Evolutionary conservation across 257 asterid genomes (phyloP).

Genomic region (Fraxinus excelsior): DNA sequence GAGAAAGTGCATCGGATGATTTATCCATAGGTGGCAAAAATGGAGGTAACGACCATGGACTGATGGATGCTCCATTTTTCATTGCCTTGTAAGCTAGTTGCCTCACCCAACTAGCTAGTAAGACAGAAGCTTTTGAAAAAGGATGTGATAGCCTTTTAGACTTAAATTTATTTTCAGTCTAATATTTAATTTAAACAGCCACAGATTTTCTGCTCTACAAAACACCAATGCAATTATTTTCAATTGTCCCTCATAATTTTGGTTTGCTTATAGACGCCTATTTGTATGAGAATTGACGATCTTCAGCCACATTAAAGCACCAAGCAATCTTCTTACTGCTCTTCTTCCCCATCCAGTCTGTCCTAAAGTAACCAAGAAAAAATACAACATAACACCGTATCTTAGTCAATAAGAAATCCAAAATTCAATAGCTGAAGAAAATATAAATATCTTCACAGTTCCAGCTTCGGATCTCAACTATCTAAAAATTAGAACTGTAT

Average conservation of each 20-base stretch:
- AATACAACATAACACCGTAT: background rate
- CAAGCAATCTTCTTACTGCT: background rate
- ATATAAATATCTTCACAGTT: constrained; percentile 14
- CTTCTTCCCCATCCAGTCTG: background rate
- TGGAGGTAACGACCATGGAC: background rate
- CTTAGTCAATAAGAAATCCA: background rate
- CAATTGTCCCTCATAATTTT: background rate
- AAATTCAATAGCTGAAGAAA: background rate
- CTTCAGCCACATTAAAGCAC: background rate
- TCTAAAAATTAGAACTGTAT: constrained; percentile 14
- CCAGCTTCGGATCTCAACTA: constrained; percentile 17
- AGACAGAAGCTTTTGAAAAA: background rate
- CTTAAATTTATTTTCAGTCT: background rate
- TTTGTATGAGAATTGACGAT: background rate
- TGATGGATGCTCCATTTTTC: background rate
- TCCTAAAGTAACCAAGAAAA: background rate
- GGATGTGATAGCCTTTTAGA: background rate
- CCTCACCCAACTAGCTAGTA: background rate
- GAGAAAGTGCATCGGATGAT: background rate
- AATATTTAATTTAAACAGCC: background rate
- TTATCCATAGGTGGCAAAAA: background rate
- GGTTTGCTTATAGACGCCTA: background rate
- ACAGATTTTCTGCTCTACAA: constrained; percentile 3
- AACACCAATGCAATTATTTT: background rate
- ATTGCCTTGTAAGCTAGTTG: background rate